phyloP scores from a whole-genome alignment of 1,284 basidiomycete species.

The Tranzscheliella williamsii region DNA sequence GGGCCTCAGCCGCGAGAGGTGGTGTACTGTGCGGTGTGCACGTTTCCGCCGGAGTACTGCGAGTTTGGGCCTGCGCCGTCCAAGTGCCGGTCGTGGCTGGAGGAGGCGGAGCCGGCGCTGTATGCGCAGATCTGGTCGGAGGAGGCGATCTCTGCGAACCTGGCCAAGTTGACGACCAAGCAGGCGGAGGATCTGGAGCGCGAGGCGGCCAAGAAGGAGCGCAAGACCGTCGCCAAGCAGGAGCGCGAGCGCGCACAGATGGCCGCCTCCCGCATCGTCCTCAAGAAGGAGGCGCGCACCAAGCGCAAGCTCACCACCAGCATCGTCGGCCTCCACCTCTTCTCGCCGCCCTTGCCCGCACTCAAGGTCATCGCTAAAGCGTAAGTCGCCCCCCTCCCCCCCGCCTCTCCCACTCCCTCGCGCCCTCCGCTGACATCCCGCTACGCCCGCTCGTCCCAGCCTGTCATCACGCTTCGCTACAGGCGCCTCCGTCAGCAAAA shows the following conservation, averaged over 20 bases:
- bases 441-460: constrained; percentile 20
- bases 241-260: constrained; percentile 52
- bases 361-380: constrained; percentile 58
- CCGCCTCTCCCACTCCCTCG: background rate
- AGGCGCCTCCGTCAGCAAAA: constrained; percentile 58
- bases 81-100: constrained; percentile 54
- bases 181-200: constrained; percentile 56
- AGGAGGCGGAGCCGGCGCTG: constrained; percentile 40
- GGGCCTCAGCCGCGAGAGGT: constrained; percentile 35
- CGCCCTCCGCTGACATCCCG: background rate
- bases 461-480: constrained; percentile 56
- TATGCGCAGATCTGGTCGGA: constrained; percentile 50
- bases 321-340: constrained; percentile 53
- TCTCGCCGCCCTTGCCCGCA: constrained; percentile 55
- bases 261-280: constrained; percentile 45
- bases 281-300: constrained; percentile 55
- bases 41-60: constrained; percentile 60
- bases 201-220: constrained; percentile 57
- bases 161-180: constrained; percentile 53
- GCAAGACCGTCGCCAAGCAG: constrained; percentile 57
- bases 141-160: constrained; percentile 51
- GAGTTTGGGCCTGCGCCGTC: constrained; percentile 53
- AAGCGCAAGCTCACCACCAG: constrained; percentile 59
- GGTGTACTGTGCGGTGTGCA: constrained; percentile 54
- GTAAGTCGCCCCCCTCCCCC: too few species aligned